These are phyloP conservation scores for Crithidia thermophila DNA, from an alignment of 208 protist genomes.

Conservation along the genomic window DNA sequence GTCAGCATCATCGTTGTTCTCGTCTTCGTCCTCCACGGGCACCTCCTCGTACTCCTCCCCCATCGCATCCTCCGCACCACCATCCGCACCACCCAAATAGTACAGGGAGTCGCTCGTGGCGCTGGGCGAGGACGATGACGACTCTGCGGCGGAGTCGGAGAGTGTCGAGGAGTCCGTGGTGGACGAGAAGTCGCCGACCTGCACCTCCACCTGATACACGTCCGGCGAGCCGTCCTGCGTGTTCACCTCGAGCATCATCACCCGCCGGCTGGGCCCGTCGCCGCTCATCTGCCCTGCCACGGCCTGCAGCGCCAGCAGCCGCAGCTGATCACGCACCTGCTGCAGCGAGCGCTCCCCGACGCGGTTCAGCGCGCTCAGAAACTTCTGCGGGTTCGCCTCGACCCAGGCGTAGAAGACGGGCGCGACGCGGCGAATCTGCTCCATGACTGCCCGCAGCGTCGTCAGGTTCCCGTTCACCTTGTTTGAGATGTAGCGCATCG, in stretches of 20 bases:
- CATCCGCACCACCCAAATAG: neutral
- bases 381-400: constrained; percentile 38
- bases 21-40: neutral
- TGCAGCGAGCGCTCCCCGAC: constrained; percentile 24
- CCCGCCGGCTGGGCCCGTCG: constrained; percentile 20
- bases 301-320: constrained; percentile 30
- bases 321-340: constrained; percentile 33
- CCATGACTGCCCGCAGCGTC: constrained; percentile 45
- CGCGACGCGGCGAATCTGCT: constrained; percentile 42
- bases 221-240: constrained; percentile 26
- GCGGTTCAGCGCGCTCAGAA: constrained; percentile 40
- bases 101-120: constrained; percentile 1
- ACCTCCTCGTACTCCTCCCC: neutral
- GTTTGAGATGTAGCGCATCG: constrained; percentile 57
- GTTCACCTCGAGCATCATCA: constrained; percentile 40
- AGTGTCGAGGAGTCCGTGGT: constrained; percentile 2
- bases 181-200: constrained; percentile 32
- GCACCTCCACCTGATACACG: constrained; percentile 31
- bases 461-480: constrained; percentile 45
- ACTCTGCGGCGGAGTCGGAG: neutral
- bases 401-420: constrained; percentile 67
- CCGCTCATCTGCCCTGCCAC: constrained; percentile 32
- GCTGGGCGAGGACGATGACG: neutral
- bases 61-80: neutral
- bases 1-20: neutral